phyloP scores from a whole-genome alignment of 1,139 yeast species.

The Candida mesenterica region DNA sequence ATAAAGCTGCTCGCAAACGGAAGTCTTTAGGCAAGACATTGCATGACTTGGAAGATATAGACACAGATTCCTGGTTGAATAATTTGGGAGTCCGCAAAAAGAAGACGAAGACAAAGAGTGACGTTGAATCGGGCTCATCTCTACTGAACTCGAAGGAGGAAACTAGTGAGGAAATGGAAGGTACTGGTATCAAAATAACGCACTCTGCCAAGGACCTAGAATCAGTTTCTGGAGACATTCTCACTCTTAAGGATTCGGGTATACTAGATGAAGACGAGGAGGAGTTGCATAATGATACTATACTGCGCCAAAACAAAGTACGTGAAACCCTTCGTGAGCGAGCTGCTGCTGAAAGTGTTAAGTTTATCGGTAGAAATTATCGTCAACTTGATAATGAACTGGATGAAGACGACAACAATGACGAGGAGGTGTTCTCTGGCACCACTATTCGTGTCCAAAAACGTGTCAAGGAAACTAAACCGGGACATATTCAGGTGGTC shows the following conservation, averaged over 20 bases:
- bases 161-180: slow-evolving; percentile 25
- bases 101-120: slow-evolving; percentile 13
- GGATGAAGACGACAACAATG: slow-evolving; percentile 18
- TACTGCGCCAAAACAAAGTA: slow-evolving; percentile 33
- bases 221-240: slow-evolving; percentile 39
- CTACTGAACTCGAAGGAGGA: slow-evolving; percentile 3
- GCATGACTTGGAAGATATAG: slow-evolving; percentile 20
- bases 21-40: slow-evolving; percentile 18
- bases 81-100: slow-evolving; percentile 17
- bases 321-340: slow-evolving; percentile 23
- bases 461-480: slow-evolving; percentile 11
- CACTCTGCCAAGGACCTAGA: slow-evolving; percentile 25
- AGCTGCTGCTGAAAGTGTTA: slow-evolving; percentile 24
- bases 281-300: slow-evolving; percentile 42
- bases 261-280: slow-evolving; percentile 50
- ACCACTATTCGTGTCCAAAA: slow-evolving; percentile 19
- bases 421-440: slow-evolving; percentile 12
- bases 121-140: too few species aligned
- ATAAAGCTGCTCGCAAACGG: slow-evolving; percentile 4
- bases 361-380: too few species aligned
- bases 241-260: slow-evolving; percentile 64
- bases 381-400: slow-evolving; percentile 22
- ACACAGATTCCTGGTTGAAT: slow-evolving; percentile 42
- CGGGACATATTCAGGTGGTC: slow-evolving; percentile 5
- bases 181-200: slow-evolving; percentile 39